A percentile compares a stretch with the other conserved stretches of the same genome.
These are phyloP conservation scores for Cryptosporidium canis DNA, from an alignment of 169 alveolate genomes.

Conservation along the genomic window DNA sequence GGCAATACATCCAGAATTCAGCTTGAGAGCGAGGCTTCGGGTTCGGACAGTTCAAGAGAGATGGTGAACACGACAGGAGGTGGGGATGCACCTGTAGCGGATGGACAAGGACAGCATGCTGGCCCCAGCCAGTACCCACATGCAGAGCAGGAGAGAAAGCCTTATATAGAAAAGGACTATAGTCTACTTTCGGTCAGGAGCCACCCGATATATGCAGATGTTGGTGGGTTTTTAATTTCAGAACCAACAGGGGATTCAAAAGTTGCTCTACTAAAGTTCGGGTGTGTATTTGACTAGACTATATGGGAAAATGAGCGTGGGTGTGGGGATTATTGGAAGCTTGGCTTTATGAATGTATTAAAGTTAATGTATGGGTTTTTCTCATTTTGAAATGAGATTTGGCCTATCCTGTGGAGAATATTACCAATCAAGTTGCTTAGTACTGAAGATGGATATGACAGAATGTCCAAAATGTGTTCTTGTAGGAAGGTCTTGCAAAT, in stretches of 20 bases:
- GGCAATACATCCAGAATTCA: neutral
- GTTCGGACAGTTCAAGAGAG: neutral
- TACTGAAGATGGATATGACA: neutral
- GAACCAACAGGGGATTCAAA: slow-evolving; percentile 27
- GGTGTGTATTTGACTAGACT: neutral
- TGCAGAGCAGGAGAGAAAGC: neutral
- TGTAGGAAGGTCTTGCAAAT: slow-evolving; percentile 1
- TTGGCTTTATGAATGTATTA: neutral
- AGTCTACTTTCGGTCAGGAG: slow-evolving; percentile 41
- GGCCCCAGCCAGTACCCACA: no score
- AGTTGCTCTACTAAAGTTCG: neutral
- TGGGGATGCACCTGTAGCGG: neutral
- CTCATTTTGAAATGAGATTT: neutral
- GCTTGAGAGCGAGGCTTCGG: neutral
- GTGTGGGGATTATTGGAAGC: neutral
- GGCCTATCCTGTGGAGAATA: neutral
- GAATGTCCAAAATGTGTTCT: slow-evolving; percentile 8
- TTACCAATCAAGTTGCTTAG: slow-evolving; percentile 7
- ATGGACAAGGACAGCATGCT: neutral
- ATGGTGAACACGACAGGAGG: neutral
- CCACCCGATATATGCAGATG: slow-evolving; percentile 49
- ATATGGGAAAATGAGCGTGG: neutral
- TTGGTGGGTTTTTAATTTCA: slow-evolving; percentile 4
- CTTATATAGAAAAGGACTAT: neutral
- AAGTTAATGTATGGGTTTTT: neutral